Conservation (phyloP, 2,329 filamentous ascomycete genomes). For the Sclerotinia subarctica region DNA sequence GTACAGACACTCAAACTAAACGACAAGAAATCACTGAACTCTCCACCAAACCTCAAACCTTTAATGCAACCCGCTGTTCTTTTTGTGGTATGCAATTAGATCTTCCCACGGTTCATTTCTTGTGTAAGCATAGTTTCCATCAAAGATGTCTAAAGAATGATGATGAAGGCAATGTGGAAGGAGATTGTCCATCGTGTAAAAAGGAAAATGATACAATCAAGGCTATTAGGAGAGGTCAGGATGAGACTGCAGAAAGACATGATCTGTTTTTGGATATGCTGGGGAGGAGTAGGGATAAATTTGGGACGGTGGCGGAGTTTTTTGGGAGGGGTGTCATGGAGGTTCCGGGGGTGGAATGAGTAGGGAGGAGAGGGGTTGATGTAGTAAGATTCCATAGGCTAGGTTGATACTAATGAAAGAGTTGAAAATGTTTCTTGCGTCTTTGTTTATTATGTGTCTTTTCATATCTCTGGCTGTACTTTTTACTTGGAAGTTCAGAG, state of each 20-base stretch:
- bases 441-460: background rate
- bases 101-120: conserved; percentile 87
- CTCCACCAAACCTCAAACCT: conserved; percentile 75
- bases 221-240: conserved; percentile 80
- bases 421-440: background rate
- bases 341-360: conserved; percentile 32
- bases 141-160: conserved; percentile 67
- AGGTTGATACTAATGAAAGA: conserved; percentile 1
- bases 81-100: conserved; percentile 73
- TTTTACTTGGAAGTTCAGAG: too few species aligned
- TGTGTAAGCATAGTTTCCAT: conserved; percentile 97
- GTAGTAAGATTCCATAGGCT: background rate
- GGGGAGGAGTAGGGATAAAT: conserved; percentile 73
- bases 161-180: conserved; percentile 54
- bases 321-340: conserved; percentile 92
- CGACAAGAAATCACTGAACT: conserved; percentile 75
- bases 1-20: conserved; percentile 76
- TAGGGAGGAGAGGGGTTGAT: too few species aligned
- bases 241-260: conserved; percentile 81
- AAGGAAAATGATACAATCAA: conserved; percentile 82
- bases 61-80: conserved; percentile 85
- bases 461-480: too few species aligned
- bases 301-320: conserved; percentile 90
- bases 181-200: conserved; percentile 84
- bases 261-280: conserved; percentile 85